Conservation (phyloP, 176 grass and related monocot genomes). For the Tillandsia leiboldiana region DNA sequence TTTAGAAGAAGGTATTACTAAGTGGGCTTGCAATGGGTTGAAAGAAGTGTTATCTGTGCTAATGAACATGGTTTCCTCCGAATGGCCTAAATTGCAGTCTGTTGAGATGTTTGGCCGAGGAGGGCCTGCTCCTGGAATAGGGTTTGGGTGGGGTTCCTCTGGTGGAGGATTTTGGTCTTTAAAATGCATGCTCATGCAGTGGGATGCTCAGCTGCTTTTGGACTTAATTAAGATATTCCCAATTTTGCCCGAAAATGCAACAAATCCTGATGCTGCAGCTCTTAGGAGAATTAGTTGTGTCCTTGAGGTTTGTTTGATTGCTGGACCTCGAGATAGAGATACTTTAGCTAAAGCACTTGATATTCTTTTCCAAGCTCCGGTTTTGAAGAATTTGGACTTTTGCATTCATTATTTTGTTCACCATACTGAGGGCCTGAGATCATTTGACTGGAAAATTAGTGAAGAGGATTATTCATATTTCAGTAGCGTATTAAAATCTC, state of each 20-base stretch:
- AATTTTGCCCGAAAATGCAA: slow-evolving; percentile 4
- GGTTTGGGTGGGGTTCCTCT: slow-evolving; percentile 80
- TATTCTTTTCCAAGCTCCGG: slow-evolving; percentile 42
- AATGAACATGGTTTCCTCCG: slow-evolving; percentile 39
- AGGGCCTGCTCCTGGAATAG: slow-evolving; percentile 86
- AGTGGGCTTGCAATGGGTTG: slow-evolving; percentile 46
- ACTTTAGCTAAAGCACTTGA: slow-evolving; percentile 58
- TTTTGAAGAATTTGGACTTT: slow-evolving; percentile 65
- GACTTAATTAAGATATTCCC: slow-evolving; percentile 55
- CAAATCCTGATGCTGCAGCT: slow-evolving; percentile 24
- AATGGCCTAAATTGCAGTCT: slow-evolving; percentile 42
- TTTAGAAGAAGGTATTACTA: slow-evolving; percentile 72
- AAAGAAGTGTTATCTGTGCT: slow-evolving; percentile 32
- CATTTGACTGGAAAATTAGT: slow-evolving; percentile 51
- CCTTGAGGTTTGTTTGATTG: slow-evolving; percentile 52
- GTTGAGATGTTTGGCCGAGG: slow-evolving; percentile 80
- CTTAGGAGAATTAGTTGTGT: slow-evolving; percentile 55
- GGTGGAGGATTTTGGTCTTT: slow-evolving; percentile 89
- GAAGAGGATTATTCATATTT: slow-evolving; percentile 68
- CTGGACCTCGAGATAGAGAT: slow-evolving; percentile 53
- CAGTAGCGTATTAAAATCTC: slow-evolving; percentile 54
- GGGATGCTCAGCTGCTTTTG: slow-evolving; percentile 62
- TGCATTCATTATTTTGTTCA: slow-evolving; percentile 41
- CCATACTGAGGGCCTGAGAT: slow-evolving; percentile 29
- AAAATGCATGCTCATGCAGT: slow-evolving; percentile 47